phyloP scores from a whole-genome alignment of 208 protist species.

The Crithidia acanthocephali region DNA sequence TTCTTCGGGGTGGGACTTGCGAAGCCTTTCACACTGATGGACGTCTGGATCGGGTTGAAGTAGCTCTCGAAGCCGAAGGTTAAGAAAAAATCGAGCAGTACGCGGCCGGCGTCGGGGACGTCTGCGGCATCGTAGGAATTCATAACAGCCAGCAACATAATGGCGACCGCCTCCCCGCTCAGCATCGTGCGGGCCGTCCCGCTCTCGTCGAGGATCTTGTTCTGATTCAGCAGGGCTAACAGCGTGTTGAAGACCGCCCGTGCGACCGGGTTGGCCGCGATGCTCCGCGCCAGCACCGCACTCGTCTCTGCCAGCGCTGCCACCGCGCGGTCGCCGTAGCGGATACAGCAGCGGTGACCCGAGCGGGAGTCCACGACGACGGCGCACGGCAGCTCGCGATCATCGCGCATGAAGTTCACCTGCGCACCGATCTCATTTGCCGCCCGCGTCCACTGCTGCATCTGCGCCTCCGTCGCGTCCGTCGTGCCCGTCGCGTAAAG shows the following conservation, averaged over 20 bases:
- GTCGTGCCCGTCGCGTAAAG: constrained; percentile 30
- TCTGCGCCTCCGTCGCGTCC: constrained; percentile 13
- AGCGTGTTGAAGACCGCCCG: constrained; percentile 30
- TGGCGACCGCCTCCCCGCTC: constrained; percentile 43
- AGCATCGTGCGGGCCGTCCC: constrained; percentile 30
- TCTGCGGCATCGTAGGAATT: constrained; percentile 44
- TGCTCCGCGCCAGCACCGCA: constrained; percentile 13
- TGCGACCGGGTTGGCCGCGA: constrained; percentile 24
- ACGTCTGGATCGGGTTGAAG: constrained; percentile 39
- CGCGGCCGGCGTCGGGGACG: constrained; percentile 31
- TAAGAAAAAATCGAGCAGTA: constrained; percentile 54
- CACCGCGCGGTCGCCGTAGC: constrained; percentile 36
- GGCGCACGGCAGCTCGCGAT: constrained; percentile 38
- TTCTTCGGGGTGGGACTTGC: constrained; percentile 23
- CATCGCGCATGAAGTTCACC: constrained; percentile 42
- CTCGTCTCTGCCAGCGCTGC: constrained; percentile 23
- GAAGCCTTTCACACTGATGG: constrained; percentile 34
- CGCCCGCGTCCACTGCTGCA: constrained; percentile 21
- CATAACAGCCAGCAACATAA: constrained; percentile 48
- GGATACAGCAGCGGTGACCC: constrained; percentile 40
- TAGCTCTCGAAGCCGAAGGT: constrained; percentile 51
- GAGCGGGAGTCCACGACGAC: constrained; percentile 35
- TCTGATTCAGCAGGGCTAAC: constrained; percentile 46
- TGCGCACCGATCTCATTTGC: constrained; percentile 26
- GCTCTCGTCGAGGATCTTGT: constrained; percentile 47